A percentile compares a stretch with the other conserved stretches of the same genome.
Evolutionary conservation across 2,329 filamentous ascomycete species (phyloP).

Genomic region (Botrytis pseudocinerea): DNA sequence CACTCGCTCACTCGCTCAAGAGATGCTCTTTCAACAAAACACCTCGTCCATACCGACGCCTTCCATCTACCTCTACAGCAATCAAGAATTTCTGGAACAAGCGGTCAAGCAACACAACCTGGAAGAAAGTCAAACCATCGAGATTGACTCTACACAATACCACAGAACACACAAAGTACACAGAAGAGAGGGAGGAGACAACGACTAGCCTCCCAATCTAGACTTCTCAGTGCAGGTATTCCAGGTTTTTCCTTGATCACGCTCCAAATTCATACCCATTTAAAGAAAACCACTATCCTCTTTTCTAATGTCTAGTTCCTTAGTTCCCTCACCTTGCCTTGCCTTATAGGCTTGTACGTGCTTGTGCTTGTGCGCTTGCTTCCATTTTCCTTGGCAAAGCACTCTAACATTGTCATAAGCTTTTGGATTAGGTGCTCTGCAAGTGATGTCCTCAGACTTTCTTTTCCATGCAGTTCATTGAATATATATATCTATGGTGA

Average conservation of each 20-base stretch:
- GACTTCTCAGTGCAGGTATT: neutral
- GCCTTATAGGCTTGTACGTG: slow-evolving; percentile 1
- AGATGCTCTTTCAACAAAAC: neutral
- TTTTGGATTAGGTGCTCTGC: neutral
- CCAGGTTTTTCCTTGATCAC: neutral
- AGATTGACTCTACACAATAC: neutral
- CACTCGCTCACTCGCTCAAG: neutral
- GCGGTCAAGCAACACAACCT: neutral
- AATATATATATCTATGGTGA: neutral
- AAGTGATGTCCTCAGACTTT: slow-evolving; percentile 4
- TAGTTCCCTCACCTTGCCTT: neutral
- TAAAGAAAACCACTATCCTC: neutral
- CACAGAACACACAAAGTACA: neutral
- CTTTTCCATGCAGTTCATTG: neutral
- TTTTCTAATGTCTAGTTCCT: neutral
- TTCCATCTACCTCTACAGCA: neutral
- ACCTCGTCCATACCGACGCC: neutral
- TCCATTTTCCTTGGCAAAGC: neutral
- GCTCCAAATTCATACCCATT: neutral
- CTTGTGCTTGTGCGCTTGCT: neutral
- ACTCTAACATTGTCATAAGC: neutral
- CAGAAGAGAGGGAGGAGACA: neutral
- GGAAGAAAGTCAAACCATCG: neutral
- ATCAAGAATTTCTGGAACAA: neutral
- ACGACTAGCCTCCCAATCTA: neutral